These are phyloP conservation scores for Raphanus raphanistrum DNA, from an alignment of 345 rosid species.

Conservation along the genomic window DNA sequence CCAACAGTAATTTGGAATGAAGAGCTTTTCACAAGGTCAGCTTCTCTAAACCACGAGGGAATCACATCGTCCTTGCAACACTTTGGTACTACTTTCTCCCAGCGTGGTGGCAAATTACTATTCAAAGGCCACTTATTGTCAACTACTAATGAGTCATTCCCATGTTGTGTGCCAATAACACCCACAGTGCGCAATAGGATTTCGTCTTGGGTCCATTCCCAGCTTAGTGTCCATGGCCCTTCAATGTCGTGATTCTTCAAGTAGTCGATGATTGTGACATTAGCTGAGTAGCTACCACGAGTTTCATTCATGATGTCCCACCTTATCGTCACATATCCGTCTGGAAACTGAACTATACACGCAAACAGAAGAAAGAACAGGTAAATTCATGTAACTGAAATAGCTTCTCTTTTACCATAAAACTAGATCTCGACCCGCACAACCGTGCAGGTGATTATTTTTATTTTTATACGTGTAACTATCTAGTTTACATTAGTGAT, in stretches of 20 bases:
- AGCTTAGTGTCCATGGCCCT: not conserved
- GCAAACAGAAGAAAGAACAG: not conserved
- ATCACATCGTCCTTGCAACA: not conserved
- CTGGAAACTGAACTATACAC: not conserved
- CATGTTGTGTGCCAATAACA: not conserved
- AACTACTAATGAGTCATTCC: not conserved
- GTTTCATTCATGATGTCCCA: not conserved
- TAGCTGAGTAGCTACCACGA: not conserved
- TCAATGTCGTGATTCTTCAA: not conserved
- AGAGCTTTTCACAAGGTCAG: not conserved
- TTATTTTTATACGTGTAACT: too few species aligned
- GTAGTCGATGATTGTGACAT: not conserved
- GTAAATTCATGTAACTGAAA: not conserved
- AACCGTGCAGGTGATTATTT: too few species aligned
- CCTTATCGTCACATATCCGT: not conserved
- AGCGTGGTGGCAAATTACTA: not conserved
- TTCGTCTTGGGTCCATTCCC: not conserved
- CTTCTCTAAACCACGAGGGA: not conserved
- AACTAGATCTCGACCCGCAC: too few species aligned
- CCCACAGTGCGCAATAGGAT: not conserved
- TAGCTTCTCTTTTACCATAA: too few species aligned
- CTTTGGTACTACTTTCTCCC: not conserved
- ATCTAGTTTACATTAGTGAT: too few species aligned
- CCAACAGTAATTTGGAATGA: not conserved
- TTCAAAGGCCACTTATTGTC: not conserved